Conservation (phyloP, 768 basidiomycete species). For the Pleurotus platypus region DNA sequence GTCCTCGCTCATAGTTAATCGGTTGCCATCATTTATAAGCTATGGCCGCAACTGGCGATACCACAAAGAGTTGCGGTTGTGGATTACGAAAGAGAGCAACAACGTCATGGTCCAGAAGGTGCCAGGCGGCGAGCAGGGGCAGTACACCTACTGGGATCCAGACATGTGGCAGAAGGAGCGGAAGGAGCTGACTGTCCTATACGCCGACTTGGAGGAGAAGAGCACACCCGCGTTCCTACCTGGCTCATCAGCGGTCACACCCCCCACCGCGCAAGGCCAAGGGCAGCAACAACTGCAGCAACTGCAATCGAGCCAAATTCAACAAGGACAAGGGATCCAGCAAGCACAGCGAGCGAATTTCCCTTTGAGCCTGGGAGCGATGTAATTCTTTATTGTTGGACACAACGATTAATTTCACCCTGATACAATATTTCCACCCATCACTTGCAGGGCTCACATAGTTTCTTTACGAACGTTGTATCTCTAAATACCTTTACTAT, state of each 20-base stretch:
- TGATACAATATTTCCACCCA: slow-evolving; percentile 8
- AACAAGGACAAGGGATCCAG: slow-evolving; percentile 25
- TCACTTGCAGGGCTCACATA: background rate
- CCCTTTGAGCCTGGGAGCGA: slow-evolving; percentile 51
- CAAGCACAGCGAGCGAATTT: slow-evolving; percentile 38
- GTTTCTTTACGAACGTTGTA: slow-evolving; percentile 14
- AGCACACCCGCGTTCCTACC: slow-evolving; percentile 55
- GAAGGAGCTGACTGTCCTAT: slow-evolving; percentile 75
- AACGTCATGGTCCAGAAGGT: slow-evolving; percentile 75
- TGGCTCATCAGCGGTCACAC: slow-evolving; percentile 21
- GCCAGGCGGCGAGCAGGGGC: slow-evolving; percentile 79
- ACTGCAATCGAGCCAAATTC: slow-evolving; percentile 21
- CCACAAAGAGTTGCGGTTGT: slow-evolving; percentile 84
- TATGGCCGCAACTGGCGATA: slow-evolving; percentile 95
- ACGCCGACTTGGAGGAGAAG: slow-evolving; percentile 75
- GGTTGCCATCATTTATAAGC: slow-evolving; percentile 33
- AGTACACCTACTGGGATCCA: slow-evolving; percentile 88
- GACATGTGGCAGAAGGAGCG: slow-evolving; percentile 76
- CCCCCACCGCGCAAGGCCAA: slow-evolving; percentile 39
- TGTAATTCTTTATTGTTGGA: slow-evolving; percentile 26
- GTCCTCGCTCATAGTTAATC: background rate
- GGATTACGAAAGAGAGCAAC: slow-evolving; percentile 87
- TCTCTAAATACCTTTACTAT: slow-evolving; percentile 13
- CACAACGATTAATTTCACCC: slow-evolving; percentile 11
- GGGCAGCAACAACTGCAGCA: slow-evolving; percentile 28